phyloP scores from a whole-genome alignment of 1,284 basidiomycete species.

The Rhodotorula sp. region DNA sequence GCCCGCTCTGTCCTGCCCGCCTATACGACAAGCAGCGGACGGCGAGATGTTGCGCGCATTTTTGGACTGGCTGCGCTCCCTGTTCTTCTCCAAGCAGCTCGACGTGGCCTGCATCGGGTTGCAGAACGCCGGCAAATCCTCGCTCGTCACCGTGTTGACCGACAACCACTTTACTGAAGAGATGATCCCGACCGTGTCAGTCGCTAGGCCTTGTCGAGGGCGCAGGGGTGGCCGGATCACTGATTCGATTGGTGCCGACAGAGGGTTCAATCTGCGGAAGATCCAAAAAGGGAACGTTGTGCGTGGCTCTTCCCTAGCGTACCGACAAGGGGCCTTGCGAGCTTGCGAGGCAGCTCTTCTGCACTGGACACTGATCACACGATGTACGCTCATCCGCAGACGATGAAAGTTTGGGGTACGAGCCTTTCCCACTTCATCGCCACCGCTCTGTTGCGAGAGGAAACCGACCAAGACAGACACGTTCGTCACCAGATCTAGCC shows the following conservation, averaged over 20 bases:
- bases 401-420: conserved; percentile 46
- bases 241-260: conserved; percentile 9
- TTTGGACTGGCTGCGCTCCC: conserved; percentile 58
- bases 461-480: background rate
- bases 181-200: conserved; percentile 47
- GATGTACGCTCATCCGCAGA: conserved; percentile 14
- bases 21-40: background rate
- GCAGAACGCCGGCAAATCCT: conserved; percentile 58
- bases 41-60: conserved; percentile 61
- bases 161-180: conserved; percentile 38
- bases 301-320: background rate
- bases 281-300: conserved; percentile 46
- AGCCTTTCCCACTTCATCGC: background rate
- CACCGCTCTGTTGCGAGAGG: background rate
- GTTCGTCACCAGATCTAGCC: conserved; percentile 39
- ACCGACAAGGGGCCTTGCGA: no score
- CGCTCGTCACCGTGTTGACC: conserved; percentile 46
- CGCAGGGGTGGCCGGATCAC: background rate
- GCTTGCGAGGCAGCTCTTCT: no score
- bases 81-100: conserved; percentile 83
- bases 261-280: conserved; percentile 46
- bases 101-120: conserved; percentile 93
- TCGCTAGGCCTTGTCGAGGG: background rate
- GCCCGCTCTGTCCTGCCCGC: no score
- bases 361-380: background rate